phyloP scores from a whole-genome alignment of 2,329 filamentous ascomycete genomes.

The Colletotrichum zoysiae region DNA sequence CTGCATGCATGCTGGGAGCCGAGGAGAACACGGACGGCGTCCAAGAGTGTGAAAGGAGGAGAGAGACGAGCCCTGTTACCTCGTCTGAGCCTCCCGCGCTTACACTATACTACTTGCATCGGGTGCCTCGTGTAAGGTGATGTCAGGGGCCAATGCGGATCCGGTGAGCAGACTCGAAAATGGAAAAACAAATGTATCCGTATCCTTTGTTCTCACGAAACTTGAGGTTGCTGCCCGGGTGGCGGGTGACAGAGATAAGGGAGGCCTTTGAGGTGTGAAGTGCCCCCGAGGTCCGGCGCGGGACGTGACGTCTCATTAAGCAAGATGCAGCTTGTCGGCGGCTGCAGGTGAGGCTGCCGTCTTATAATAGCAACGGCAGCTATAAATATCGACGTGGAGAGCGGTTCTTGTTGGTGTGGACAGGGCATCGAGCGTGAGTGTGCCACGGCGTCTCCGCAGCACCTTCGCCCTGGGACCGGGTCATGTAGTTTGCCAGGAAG shows the following conservation, averaged over 20 bases:
- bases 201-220: background rate
- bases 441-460: conserved; percentile 12
- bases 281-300: conserved; percentile 6
- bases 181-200: conserved; percentile 1
- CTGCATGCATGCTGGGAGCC: background rate
- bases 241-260: conserved; percentile 34
- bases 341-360: conserved; percentile 53
- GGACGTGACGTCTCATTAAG: conserved; percentile 51
- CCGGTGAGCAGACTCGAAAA: background rate
- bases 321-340: conserved; percentile 49
- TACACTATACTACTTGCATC: background rate
- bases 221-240: conserved; percentile 6
- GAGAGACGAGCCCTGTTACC: background rate
- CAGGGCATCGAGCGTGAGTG: conserved; percentile 1
- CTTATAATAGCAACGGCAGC: conserved; percentile 54
- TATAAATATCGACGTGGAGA: conserved; percentile 49
- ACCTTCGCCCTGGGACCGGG: conserved; percentile 6
- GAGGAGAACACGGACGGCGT: background rate
- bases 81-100: conserved; percentile 21
- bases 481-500: conserved; percentile 7
- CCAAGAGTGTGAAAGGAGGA: background rate
- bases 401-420: conserved; percentile 27
- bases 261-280: background rate
- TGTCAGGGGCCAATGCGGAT: conserved; percentile 21
- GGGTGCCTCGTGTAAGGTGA: conserved; percentile 4